phyloP scores from a whole-genome alignment of 441 rosid genomes.

The Macaranga tanarius region DNA sequence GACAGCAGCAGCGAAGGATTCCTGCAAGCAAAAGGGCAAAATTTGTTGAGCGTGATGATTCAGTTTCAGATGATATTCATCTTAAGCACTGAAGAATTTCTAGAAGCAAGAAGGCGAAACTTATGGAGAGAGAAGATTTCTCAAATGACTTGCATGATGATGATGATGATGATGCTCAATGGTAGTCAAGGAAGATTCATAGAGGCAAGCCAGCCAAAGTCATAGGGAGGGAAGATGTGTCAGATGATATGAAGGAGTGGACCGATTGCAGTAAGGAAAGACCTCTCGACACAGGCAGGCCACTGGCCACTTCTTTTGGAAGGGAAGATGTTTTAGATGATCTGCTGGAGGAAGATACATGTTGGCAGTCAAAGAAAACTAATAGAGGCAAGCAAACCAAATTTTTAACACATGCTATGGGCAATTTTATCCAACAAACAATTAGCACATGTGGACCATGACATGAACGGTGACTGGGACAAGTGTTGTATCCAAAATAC shows the following conservation, averaged over 20 bases:
- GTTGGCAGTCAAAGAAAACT: slow-evolving; percentile 12
- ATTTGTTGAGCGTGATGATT: slow-evolving; percentile 40
- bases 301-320: slow-evolving; percentile 24
- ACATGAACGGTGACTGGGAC: no score
- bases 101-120: slow-evolving; percentile 29
- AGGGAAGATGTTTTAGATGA: slow-evolving; percentile 34
- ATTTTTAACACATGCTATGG: no score
- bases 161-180: slow-evolving; percentile 20
- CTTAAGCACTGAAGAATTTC: slow-evolving; percentile 14
- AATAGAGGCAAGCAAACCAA: slow-evolving; percentile 22
- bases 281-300: slow-evolving; percentile 19
- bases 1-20: slow-evolving; percentile 30
- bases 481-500: no score
- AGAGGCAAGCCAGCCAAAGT: slow-evolving; percentile 30
- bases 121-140: slow-evolving; percentile 26
- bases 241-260: slow-evolving; percentile 40
- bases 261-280: slow-evolving; percentile 10
- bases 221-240: slow-evolving; percentile 40
- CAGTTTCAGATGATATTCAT: slow-evolving; percentile 30
- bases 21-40: slow-evolving; percentile 42
- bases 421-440: no score
- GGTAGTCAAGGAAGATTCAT: slow-evolving; percentile 15
- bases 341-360: slow-evolving; percentile 18
- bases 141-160: slow-evolving; percentile 28
- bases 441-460: no score